Percentiles rank a stretch among this genome's conserved stretches.
These are phyloP conservation scores for Fraxinus floribunda DNA, from an alignment of 305 asterid genomes.

Conservation along the genomic window DNA sequence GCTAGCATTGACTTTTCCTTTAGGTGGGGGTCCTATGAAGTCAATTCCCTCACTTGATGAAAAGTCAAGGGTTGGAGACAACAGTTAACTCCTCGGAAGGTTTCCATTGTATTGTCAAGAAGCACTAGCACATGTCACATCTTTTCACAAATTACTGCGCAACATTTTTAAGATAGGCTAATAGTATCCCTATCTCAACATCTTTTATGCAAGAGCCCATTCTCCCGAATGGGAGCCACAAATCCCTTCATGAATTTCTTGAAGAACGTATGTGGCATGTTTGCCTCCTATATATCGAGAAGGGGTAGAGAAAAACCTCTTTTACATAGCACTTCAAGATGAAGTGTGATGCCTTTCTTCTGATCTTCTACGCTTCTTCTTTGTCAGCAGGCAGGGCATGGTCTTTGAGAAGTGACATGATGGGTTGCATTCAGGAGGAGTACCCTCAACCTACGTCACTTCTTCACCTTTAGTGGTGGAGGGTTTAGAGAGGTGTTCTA, in stretches of 20 bases:
- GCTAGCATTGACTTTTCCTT: too few relatives aligned
- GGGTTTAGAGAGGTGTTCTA: too few relatives aligned
- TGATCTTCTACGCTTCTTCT: not conserved
- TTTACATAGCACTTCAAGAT: not conserved
- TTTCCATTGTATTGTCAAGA: too few relatives aligned
- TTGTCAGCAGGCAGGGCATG: not conserved
- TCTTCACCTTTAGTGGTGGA: too few relatives aligned
- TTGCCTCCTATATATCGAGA: too few relatives aligned
- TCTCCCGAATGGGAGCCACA: not conserved
- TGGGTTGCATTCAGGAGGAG: not conserved
- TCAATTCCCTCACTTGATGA: too few relatives aligned
- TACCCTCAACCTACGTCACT: too few relatives aligned
- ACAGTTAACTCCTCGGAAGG: too few relatives aligned
- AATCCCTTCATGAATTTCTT: not conserved
- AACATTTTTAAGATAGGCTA: not conserved
- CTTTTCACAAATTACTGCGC: not conserved
- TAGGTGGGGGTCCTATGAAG: too few relatives aligned
- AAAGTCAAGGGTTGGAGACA: too few relatives aligned
- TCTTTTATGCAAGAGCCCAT: too few relatives aligned
- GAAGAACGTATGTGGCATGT: not conserved
- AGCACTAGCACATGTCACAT: too few relatives aligned
- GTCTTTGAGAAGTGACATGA: not conserved
- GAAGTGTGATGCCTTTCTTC: not conserved
- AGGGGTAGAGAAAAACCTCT: not conserved
- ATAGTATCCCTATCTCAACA: not conserved